These are phyloP conservation scores for Podila minutissima DNA, from an alignment of 192 early-diverging fungal genomes.

Conservation along the genomic window DNA sequence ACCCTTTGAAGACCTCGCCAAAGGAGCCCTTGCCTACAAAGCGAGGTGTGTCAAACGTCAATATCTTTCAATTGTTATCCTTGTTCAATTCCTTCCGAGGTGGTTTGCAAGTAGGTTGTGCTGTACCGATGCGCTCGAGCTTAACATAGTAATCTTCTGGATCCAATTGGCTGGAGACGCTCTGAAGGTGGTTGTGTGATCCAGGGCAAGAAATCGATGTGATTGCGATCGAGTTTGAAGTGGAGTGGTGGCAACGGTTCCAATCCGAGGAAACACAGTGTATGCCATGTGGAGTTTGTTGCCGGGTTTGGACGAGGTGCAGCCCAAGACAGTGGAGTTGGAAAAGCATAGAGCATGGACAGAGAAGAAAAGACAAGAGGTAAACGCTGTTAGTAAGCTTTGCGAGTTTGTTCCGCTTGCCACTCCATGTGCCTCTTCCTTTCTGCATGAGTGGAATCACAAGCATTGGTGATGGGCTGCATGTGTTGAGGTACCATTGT, in stretches of 20 bases:
- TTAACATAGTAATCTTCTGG: constrained; percentile 74
- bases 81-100: neutral
- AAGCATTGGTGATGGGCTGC: too few species aligned
- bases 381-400: neutral
- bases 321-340: too few species aligned
- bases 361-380: neutral
- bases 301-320: too few species aligned
- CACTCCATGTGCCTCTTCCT: too few species aligned
- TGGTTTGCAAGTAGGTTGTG: neutral
- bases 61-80: too few species aligned
- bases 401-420: too few species aligned
- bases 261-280: too few species aligned
- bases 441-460: too few species aligned
- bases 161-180: constrained; percentile 58
- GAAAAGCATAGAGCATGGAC: neutral
- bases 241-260: too few species aligned
- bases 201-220: too few species aligned
- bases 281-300: too few species aligned
- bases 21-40: constrained; percentile 76
- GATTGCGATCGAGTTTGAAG: too few species aligned
- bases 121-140: constrained; percentile 73
- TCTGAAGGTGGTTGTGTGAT: constrained; percentile 13
- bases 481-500: neutral
- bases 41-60: neutral
- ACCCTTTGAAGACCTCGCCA: constrained; percentile 89